Conservation (phyloP, 2,329 filamentous ascomycete genomes). For the Aspergillus sp. region DNA sequence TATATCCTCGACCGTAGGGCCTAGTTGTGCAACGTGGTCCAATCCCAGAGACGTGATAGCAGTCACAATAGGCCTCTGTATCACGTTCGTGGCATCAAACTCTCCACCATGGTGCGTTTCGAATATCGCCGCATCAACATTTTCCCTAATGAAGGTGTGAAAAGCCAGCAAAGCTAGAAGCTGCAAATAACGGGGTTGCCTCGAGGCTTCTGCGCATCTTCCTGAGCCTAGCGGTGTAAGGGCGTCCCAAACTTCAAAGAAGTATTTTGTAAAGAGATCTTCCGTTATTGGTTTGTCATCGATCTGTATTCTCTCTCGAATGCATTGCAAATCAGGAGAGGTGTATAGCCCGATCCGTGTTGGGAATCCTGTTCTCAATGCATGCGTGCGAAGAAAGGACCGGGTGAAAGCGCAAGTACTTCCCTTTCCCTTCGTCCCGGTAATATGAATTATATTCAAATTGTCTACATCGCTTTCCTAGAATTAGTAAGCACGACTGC, state of each 20-base stretch:
- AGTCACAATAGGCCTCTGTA: slow-evolving; percentile 51
- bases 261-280: slow-evolving; percentile 15
- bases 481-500: slow-evolving; percentile 1
- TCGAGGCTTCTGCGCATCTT: slow-evolving; percentile 5
- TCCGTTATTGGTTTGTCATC: slow-evolving; percentile 22
- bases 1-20: slow-evolving; percentile 57
- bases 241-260: slow-evolving; percentile 28
- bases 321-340: slow-evolving; percentile 21
- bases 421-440: slow-evolving; percentile 72
- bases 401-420: slow-evolving; percentile 58
- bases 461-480: slow-evolving; percentile 45
- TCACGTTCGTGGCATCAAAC: slow-evolving; percentile 62
- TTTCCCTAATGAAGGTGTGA: slow-evolving; percentile 59
- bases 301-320: slow-evolving; percentile 35
- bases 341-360: slow-evolving; percentile 20
- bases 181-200: slow-evolving; percentile 41
- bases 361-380: slow-evolving; percentile 22
- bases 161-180: slow-evolving; percentile 58
- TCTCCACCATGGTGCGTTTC: slow-evolving; percentile 65
- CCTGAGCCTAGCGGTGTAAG: slow-evolving; percentile 22
- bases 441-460: slow-evolving; percentile 63
- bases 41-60: slow-evolving; percentile 62
- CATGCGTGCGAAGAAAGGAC: slow-evolving; percentile 45
- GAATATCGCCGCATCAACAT: slow-evolving; percentile 56
- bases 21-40: slow-evolving; percentile 60